phyloP scores from a whole-genome alignment of 179 eudicot species.

The Sideroxylon spinosum region DNA sequence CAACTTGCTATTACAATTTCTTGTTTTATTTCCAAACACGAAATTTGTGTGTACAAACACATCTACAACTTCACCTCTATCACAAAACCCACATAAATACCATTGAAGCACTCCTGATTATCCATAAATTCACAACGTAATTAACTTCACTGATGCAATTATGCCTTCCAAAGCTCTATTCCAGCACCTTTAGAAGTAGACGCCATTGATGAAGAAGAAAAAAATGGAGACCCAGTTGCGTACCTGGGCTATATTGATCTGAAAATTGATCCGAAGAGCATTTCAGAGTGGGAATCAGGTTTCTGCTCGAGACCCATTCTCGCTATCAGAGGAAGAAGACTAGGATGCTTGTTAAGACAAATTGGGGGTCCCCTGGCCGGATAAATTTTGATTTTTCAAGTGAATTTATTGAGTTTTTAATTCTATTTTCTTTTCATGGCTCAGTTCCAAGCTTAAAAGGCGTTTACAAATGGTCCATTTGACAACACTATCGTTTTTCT shows the following conservation, averaged over 20 bases:
- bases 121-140: constrained; percentile 16
- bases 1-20: too few species aligned
- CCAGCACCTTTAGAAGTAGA: constrained; percentile 39
- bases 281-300: constrained; percentile 84
- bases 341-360: constrained; percentile 91
- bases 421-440: not conserved
- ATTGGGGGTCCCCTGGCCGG: constrained; percentile 78
- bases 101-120: constrained; percentile 17
- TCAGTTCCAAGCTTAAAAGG: too few species aligned
- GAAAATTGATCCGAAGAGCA: constrained; percentile 55
- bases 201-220: constrained; percentile 15
- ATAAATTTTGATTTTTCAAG: constrained; percentile 82
- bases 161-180: constrained; percentile 59
- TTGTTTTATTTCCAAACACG: too few species aligned
- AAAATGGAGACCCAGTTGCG: constrained; percentile 47
- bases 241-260: constrained; percentile 79
- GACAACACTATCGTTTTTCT: too few species aligned
- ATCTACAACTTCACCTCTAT: constrained; percentile 36
- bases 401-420: constrained; percentile 16
- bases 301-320: constrained; percentile 95
- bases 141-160: constrained; percentile 24
- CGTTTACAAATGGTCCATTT: too few species aligned
- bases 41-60: constrained; percentile 21
- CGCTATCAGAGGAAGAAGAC: constrained; percentile 86
- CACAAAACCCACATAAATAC: constrained; percentile 36